Base-by-base conservation (phyloP, 495 filamentous ascomycete genomes). In the Xylaria curta region DNA sequence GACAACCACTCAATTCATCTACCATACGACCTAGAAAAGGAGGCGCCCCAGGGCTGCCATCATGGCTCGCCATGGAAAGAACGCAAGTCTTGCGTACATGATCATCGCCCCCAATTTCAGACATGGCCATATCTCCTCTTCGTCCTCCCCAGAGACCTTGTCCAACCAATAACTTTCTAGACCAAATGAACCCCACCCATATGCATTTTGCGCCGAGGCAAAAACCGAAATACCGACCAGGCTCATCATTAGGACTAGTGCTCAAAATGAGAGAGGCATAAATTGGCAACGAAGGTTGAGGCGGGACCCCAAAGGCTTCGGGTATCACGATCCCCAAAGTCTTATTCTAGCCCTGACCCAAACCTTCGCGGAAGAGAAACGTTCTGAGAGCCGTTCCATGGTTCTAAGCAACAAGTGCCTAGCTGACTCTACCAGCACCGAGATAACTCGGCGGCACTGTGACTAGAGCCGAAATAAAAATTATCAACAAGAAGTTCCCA, bases 231-330 rank as follows among this genome's bases (percentile, higher is more conserved):
- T 75, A 73, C 77, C 75, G 70, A 66, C 75, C 76, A 62, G 67
- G 74, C 74, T 78, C 74, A 73, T 75, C 76, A 76, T 76, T 68
- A 71, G 44, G 65, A 73, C 63, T 40, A 56, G 53, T 71, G 68
- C 40, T 59, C 66, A 63, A 73, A 75, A 74, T 68, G 73, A 75
- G 76, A 73, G 60, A 73, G 73, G 75, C 70, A 78, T 73, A 51
- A 67, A 72, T 58, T 78, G 74, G 71, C 71, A 56, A 71, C 47
- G 33, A 62, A 71, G 64, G 51, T 17, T 68, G 65, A 68, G 51
- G 66, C 66, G 62, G 15, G 67, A 70, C 69, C 67, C 58, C 36
- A 59, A 68, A 68, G 70, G 59, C 63, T 10, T 46, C 46, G 47
- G 49, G 40, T n/a, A 49, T 38, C 49, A 75, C 51, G 63, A 51